These are phyloP conservation scores for Prunella vulgaris DNA, from an alignment of 257 asterid species.

Conservation along the genomic window DNA sequence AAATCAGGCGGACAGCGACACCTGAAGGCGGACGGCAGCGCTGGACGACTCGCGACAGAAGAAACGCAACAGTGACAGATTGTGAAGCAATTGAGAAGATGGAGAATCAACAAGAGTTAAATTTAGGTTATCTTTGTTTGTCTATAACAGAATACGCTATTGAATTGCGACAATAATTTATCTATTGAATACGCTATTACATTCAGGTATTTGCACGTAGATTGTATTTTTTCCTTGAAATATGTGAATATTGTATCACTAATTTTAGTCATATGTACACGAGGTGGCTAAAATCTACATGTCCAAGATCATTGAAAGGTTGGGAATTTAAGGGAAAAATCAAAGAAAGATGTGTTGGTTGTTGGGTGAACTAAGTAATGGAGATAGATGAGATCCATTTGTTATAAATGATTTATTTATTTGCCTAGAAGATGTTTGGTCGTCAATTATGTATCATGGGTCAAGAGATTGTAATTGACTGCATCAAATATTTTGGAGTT, in stretches of 20 bases:
- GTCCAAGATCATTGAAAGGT: neutral
- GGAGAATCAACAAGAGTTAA: too few species aligned
- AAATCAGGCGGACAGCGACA: too few species aligned
- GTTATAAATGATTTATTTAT: neutral
- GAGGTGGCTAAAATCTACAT: neutral
- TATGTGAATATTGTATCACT: neutral
- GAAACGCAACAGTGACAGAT: too few species aligned
- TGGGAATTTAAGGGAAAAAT: neutral
- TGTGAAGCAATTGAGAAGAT: too few species aligned
- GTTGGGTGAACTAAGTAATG: neutral
- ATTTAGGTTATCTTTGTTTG: too few species aligned
- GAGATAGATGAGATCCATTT: neutral
- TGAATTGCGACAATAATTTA: too few species aligned
- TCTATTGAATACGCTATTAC: too few species aligned
- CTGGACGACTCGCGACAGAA: too few species aligned
- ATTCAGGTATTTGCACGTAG: neutral
- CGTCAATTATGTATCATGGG: neutral
- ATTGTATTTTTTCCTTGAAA: neutral
- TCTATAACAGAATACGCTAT: too few species aligned
- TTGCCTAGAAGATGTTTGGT: neutral
- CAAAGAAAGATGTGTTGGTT: neutral
- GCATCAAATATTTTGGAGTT: too few species aligned
- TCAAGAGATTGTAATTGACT: neutral
- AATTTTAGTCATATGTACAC: neutral
- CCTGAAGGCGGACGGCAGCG: too few species aligned